Evolutionary conservation across 106 monocot species (phyloP), one percentile per base, ranked within the genome.

Genomic region (Dioscorea zingiberensis): DNA sequence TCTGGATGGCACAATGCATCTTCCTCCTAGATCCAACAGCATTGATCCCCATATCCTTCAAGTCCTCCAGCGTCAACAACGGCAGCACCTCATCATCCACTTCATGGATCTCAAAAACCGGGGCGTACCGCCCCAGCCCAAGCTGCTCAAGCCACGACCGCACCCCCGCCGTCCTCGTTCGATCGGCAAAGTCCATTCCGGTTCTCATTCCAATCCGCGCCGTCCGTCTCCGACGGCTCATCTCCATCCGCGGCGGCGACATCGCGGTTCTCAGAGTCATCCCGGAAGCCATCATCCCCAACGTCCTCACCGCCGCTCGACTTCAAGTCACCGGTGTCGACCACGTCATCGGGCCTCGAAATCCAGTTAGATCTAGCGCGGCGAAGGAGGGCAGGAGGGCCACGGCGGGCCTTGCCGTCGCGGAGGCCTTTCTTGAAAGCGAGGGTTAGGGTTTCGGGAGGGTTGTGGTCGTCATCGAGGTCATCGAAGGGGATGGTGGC

Each of bases 21-120:
- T 98, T 98, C n/a, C n/a, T n/a, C n/a, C n/a, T n/a, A n/a, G n/a
- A n/a, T n/a, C n/a, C n/a, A n/a, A n/a, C n/a, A n/a, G 98, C 93
- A 62, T 51, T 84, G 18, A 98, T 98, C 28, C 89, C 93, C 98
- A 98, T 98, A 32, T 98, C 93, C 71, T 78, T 92, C 60, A 98
- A 59, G 58, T 98, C 98, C 46, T 93, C 89, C 58, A 93, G 19
- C 0, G 98, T 93, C 59, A 98, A 70, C 63, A 88, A 21, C 13
- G 92, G 93, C 28, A 98, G 77, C 48, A 86, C 93, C 55, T 84
- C 85, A 18, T 80, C 79, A 57, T 98, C 98, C 62, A 93, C 93
- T 76, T 93, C 98, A 55, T 93, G 92, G 14, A 87, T 80, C 82
- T 98, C 93, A 32, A 93, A 98, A 32, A 89, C 80, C 10, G 73